Conservation (phyloP, 192 early-diverging fungal genomes). For the Oehlia diaphana region DNA sequence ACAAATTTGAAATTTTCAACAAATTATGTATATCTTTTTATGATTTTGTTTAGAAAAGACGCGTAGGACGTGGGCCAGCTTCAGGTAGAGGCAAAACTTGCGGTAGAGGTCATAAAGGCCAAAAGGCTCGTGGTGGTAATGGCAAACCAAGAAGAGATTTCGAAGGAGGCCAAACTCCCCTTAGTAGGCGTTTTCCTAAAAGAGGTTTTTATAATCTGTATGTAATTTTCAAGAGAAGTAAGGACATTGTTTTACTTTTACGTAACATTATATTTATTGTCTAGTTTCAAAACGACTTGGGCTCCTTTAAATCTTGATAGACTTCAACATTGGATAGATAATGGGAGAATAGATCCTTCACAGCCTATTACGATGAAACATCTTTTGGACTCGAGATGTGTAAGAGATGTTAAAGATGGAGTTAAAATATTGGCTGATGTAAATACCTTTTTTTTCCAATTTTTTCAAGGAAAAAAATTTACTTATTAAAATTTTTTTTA, state of each 20-base stretch:
- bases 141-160: constrained; percentile 78
- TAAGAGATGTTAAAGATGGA: constrained; percentile 81
- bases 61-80: constrained; percentile 81
- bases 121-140: constrained; percentile 76
- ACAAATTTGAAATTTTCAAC: neutral
- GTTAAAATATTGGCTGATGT: constrained; percentile 76
- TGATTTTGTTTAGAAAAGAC: constrained; percentile 18
- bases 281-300: constrained; percentile 60
- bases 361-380: constrained; percentile 83
- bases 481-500: neutral
- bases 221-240: neutral
- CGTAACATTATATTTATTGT: constrained; percentile 3
- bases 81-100: constrained; percentile 89
- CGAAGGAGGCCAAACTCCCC: constrained; percentile 91
- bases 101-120: constrained; percentile 92
- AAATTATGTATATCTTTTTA: neutral
- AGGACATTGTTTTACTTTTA: constrained; percentile 15
- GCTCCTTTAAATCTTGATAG: constrained; percentile 81
- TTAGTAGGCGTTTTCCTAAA: constrained; percentile 81
- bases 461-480: neutral
- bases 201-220: constrained; percentile 78
- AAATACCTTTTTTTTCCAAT: neutral
- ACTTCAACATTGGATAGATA: constrained; percentile 90
- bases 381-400: constrained; percentile 64
- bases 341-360: constrained; percentile 75